Evolutionary conservation across 2,329 filamentous ascomycete species (phyloP).

Genomic region (Aspergillus spinulosporus): DNA sequence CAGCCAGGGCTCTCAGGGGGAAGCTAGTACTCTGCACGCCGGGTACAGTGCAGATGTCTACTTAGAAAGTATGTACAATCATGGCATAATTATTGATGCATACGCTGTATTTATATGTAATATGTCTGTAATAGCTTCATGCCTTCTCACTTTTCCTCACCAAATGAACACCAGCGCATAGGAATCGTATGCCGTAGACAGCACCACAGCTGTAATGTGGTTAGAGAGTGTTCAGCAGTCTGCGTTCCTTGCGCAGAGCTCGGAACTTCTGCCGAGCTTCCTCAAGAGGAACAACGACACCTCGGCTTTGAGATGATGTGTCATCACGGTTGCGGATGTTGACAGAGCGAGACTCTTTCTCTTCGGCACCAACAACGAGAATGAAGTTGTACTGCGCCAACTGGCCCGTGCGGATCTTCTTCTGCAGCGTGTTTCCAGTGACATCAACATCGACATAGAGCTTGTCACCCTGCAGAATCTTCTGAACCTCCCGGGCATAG

Average conservation of each 20-base stretch:
- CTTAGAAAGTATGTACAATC: neutral
- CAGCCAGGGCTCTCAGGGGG: neutral
- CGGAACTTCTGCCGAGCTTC: constrained; percentile 58
- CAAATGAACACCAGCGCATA: constrained; percentile 4
- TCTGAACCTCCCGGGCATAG: constrained; percentile 50
- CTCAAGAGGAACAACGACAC: constrained; percentile 61
- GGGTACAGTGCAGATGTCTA: neutral
- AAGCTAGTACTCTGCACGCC: neutral
- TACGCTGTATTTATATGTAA: neutral
- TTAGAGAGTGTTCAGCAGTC: constrained; percentile 45
- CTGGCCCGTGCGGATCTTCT: constrained; percentile 54
- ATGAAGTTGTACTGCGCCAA: constrained; percentile 54
- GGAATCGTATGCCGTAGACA: neutral
- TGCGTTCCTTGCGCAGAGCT: constrained; percentile 48
- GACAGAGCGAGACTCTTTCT: constrained; percentile 59
- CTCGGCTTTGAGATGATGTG: constrained; percentile 61
- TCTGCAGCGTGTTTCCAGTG: constrained; percentile 52
- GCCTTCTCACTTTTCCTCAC: constrained; percentile 6
- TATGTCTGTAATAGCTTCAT: constrained; percentile 10
- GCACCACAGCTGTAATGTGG: neutral
- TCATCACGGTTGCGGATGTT: constrained; percentile 67
- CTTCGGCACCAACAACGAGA: constrained; percentile 63
- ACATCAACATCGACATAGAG: constrained; percentile 52
- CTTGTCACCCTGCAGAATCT: constrained; percentile 46
- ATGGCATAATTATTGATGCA: neutral